Evolutionary conservation across 306 rosid genomes (phyloP).

Genomic region (Castanea mollissima): DNA sequence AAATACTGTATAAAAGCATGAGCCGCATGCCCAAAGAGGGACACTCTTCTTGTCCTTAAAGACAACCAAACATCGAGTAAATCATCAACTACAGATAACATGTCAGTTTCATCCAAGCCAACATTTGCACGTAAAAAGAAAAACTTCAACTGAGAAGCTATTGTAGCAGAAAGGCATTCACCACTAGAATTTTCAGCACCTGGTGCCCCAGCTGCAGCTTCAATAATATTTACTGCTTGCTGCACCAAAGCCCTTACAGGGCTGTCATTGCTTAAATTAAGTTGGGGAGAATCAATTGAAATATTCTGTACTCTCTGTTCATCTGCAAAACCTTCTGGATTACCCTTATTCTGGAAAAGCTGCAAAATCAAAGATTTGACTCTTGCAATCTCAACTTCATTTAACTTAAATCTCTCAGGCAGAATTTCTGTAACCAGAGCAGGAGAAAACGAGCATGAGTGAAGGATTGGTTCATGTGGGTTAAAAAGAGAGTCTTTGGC

Average conservation of each 20-base stretch:
- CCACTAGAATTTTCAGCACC: conserved; percentile 70
- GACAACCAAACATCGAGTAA: conserved; percentile 82
- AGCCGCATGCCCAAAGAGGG: conserved; percentile 89
- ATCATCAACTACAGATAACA: conserved; percentile 47
- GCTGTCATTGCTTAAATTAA: conserved; percentile 34
- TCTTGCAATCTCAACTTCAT: conserved; percentile 59
- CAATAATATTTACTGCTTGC: conserved; percentile 68
- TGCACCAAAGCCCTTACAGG: conserved; percentile 40
- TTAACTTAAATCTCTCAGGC: conserved; percentile 75
- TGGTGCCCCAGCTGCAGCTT: conserved; percentile 70
- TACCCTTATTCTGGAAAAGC: conserved; percentile 48
- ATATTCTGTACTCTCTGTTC: conserved; percentile 41
- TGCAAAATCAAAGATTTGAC: conserved; percentile 52
- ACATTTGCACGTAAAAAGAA: conserved; percentile 49
- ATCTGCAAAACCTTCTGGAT: conserved; percentile 32
- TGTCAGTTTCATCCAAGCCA: conserved; percentile 50
- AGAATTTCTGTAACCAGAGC: conserved; percentile 52
- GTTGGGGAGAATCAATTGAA: conserved; percentile 43
- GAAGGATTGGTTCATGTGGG: conserved; percentile 48
- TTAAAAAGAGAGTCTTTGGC: conserved; percentile 63
- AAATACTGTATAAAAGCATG: conserved; percentile 79
- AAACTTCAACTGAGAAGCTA: conserved; percentile 67
- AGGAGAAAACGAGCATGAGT: conserved; percentile 62
- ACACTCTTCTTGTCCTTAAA: conserved; percentile 84
- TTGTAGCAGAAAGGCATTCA: conserved; percentile 60